phyloP scores from a whole-genome alignment of 164 flowering plant species.

The Aristolochia fimbriata region DNA sequence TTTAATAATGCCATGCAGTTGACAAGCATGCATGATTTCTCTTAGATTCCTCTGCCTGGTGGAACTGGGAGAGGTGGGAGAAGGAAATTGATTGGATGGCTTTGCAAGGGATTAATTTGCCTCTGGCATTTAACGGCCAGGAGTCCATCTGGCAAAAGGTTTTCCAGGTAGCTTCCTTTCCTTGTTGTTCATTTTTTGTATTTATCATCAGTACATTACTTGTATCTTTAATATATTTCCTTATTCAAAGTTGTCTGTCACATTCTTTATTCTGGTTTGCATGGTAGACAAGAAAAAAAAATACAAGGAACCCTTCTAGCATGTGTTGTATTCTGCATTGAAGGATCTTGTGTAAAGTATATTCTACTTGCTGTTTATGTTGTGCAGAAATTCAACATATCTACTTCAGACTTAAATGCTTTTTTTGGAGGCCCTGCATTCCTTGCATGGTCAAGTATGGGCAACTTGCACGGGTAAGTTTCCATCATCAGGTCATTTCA shows the following conservation, averaged over 20 bases:
- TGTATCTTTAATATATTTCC: neutral
- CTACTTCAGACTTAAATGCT: constrained; percentile 44
- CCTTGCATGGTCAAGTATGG: constrained; percentile 89
- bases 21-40: too few species aligned
- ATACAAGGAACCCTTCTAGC: too few species aligned
- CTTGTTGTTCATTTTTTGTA: neutral
- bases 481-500: neutral
- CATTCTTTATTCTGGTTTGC: too few species aligned
- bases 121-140: constrained; percentile 73
- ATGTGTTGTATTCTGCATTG: too few species aligned
- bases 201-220: neutral
- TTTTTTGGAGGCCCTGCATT: constrained; percentile 83
- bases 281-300: too few species aligned
- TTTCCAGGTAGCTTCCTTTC: constrained; percentile 39
- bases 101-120: constrained; percentile 68
- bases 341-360: neutral
- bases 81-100: constrained; percentile 93
- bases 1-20: too few species aligned
- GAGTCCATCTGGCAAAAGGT: constrained; percentile 83
- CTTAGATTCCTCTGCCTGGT: constrained; percentile 72
- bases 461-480: constrained; percentile 59
- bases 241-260: too few species aligned
- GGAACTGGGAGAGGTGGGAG: constrained; percentile 88
- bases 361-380: neutral
- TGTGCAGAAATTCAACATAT: constrained; percentile 54